Conservation (phyloP, 441 rosid genomes). For the Aleurites moluccanus region DNA sequence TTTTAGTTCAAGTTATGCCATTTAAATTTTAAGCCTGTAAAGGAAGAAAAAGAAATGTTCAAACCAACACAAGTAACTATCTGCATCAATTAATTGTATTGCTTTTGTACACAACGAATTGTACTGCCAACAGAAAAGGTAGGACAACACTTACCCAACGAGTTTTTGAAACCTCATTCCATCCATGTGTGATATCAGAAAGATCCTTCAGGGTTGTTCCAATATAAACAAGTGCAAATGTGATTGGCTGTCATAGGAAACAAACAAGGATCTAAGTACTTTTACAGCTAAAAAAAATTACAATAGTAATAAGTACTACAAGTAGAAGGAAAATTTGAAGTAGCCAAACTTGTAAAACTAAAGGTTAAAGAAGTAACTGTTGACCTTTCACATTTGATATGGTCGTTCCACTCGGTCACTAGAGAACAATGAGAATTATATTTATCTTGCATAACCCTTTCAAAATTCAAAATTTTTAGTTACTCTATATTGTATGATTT, state of each 20-base stretch:
- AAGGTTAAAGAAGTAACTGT: background rate
- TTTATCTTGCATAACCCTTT: no score
- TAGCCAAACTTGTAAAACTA: background rate
- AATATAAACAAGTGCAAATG: constrained; percentile 81
- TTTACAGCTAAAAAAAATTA: background rate
- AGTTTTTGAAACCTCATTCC: constrained; percentile 81
- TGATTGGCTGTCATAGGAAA: constrained; percentile 66
- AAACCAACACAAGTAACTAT: background rate
- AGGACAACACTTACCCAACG: constrained; percentile 61
- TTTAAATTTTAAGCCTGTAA: no score
- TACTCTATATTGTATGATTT: background rate
- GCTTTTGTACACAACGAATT: background rate
- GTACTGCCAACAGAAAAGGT: no score
- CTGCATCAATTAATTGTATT: background rate
- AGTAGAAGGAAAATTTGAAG: background rate
- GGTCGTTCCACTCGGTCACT: background rate
- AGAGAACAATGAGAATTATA: background rate
- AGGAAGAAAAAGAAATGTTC: background rate
- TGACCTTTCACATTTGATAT: background rate
- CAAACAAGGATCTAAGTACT: background rate
- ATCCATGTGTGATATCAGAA: constrained; percentile 88
- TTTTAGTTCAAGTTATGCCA: no score
- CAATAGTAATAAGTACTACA: background rate
- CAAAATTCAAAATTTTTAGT: background rate
- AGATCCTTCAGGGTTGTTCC: constrained; percentile 97